These are phyloP conservation scores for Lactarius pseudohatsudake DNA, from an alignment of 768 basidiomycete species.

Conservation along the genomic window DNA sequence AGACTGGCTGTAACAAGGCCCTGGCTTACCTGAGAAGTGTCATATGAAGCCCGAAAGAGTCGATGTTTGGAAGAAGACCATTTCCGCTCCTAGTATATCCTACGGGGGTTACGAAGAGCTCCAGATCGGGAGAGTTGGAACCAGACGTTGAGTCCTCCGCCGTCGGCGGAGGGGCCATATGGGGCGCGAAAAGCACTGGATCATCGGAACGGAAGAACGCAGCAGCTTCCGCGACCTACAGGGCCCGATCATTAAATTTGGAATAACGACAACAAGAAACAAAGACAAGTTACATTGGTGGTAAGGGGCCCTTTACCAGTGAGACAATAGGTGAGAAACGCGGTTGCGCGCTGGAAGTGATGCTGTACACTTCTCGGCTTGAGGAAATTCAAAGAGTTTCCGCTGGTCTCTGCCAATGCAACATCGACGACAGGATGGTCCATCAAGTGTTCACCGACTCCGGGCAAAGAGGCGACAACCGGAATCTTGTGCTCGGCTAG, in stretches of 20 bases:
- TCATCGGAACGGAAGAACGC: constrained; percentile 55
- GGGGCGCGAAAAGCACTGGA: constrained; percentile 43
- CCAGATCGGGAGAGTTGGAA: constrained; percentile 38
- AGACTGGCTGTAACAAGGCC: background rate
- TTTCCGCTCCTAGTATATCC: constrained; percentile 30
- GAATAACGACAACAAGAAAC: background rate
- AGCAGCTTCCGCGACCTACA: constrained; percentile 45
- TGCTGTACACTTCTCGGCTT: constrained; percentile 15
- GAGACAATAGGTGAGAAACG: constrained; percentile 44
- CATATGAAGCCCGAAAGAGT: constrained; percentile 34
- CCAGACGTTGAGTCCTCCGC: constrained; percentile 38
- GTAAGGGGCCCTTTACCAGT: constrained; percentile 51
- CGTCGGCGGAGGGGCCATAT: constrained; percentile 1
- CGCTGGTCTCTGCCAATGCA: constrained; percentile 51
- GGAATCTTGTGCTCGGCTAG: constrained; percentile 54
- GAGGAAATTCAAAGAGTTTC: constrained; percentile 44
- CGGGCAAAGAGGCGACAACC: constrained; percentile 60
- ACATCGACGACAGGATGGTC: constrained; percentile 64
- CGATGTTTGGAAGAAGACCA: constrained; percentile 17
- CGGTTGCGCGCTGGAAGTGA: constrained; percentile 23
- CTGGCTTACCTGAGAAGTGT: constrained; percentile 36
- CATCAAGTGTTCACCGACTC: constrained; percentile 70
- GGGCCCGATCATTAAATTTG: background rate
- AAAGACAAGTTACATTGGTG: constrained; percentile 46
- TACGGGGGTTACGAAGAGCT: constrained; percentile 35